A percentile compares a stretch with the other conserved stretches of the same genome.
Conservation (phyloP, 345 rosid species). For the Brassica rapa region DNA sequence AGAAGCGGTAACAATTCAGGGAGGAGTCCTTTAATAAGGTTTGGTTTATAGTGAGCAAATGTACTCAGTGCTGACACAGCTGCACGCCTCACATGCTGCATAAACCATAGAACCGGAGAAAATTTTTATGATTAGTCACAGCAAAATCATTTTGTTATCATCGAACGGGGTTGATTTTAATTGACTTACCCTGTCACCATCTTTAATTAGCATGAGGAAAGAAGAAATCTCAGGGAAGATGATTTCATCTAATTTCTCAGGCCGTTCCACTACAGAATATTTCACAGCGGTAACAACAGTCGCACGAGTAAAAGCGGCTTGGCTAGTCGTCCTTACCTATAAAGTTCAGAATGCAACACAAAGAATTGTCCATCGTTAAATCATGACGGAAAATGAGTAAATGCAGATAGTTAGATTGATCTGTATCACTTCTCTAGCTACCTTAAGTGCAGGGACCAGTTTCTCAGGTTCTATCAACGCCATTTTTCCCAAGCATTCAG, state of each 20-base stretch:
- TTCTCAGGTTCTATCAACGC: conserved; percentile 90
- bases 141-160: conserved; percentile 1
- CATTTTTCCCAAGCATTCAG: conserved; percentile 97
- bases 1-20: conserved; percentile 89
- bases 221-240: conserved; percentile 87
- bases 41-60: conserved; percentile 95
- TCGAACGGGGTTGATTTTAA: background rate
- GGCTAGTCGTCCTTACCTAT: conserved; percentile 79
- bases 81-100: conserved; percentile 99
- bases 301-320: conserved; percentile 92
- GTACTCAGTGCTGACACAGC: conserved; percentile 95
- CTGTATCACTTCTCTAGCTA: conserved; percentile 27
- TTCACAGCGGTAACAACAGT: conserved; percentile 96
- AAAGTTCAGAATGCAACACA: conserved; percentile 18
- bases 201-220: conserved; percentile 91
- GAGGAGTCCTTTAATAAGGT: conserved; percentile 86
- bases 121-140: background rate
- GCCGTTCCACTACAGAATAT: conserved; percentile 90
- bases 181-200: conserved; percentile 72
- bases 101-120: background rate
- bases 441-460: conserved; percentile 97
- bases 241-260: conserved; percentile 91
- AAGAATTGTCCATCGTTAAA: background rate
- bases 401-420: conserved; percentile 10
- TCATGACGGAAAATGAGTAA: conserved; percentile 4